Evolutionary conservation across 2,329 filamentous ascomycete genomes (phyloP).

Genomic region (Beauveria scarabaeidicola): DNA sequence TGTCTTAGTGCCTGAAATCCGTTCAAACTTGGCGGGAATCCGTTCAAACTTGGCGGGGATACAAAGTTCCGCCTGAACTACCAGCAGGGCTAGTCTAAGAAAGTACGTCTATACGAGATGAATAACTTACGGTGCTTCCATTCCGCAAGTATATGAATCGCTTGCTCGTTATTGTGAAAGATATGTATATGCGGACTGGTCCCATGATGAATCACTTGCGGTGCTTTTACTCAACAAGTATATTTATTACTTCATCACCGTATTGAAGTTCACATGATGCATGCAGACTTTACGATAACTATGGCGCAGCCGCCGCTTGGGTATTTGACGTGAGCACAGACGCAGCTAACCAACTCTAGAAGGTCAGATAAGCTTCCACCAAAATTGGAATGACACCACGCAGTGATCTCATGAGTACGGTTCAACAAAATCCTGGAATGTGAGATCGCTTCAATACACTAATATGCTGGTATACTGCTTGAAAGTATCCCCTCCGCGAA

Average conservation of each 20-base stretch:
- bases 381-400: neutral
- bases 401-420: neutral
- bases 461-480: neutral
- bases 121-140: neutral
- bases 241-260: neutral
- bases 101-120: slow-evolving; percentile 1
- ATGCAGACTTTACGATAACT: neutral
- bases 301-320: neutral
- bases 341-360: neutral
- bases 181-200: neutral
- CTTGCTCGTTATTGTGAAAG: no score
- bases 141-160: neutral
- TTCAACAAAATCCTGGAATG: no score
- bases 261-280: neutral
- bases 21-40: neutral
- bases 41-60: neutral
- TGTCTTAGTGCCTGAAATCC: neutral
- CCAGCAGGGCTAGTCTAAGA: neutral
- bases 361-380: neutral
- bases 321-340: neutral
- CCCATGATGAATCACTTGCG: neutral
- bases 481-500: neutral
- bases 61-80: neutral
- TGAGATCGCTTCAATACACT: neutral
- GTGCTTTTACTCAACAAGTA: neutral